Conservation (phyloP, 129 eudicot species). For the Silybum marianum region DNA sequence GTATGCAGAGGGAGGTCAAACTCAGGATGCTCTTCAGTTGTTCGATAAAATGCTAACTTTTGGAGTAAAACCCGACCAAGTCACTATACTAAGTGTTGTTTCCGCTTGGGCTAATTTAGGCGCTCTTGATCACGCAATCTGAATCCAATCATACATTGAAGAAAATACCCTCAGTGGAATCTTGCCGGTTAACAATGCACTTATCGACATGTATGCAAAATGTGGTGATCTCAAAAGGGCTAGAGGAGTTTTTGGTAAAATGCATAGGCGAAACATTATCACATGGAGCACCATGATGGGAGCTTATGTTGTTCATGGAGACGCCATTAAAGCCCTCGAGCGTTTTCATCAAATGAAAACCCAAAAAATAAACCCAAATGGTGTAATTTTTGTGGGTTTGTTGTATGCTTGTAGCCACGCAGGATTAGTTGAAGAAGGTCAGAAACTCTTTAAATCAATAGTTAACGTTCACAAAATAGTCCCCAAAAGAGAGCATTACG, state of each 20-base stretch:
- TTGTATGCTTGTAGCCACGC: slow-evolving; percentile 80
- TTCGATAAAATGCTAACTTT: too few species aligned
- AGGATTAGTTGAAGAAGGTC: slow-evolving; percentile 69
- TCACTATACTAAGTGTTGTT: slow-evolving; percentile 75
- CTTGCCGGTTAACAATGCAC: slow-evolving; percentile 65
- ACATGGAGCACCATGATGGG: slow-evolving; percentile 76
- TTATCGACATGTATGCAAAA: slow-evolving; percentile 82
- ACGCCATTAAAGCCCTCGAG: slow-evolving; percentile 50
- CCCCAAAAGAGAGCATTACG: slow-evolving; percentile 71
- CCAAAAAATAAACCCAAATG: slow-evolving; percentile 61
- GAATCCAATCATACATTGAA: slow-evolving; percentile 46
- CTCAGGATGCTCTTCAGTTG: too few species aligned
- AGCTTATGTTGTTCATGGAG: slow-evolving; percentile 70
- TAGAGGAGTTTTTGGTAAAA: slow-evolving; percentile 42
- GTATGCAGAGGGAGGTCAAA: too few species aligned
- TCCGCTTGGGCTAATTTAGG: slow-evolving; percentile 81
- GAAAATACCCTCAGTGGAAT: slow-evolving; percentile 47
- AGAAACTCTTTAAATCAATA: slow-evolving; percentile 53
- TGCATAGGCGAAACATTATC: slow-evolving; percentile 56
- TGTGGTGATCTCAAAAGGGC: slow-evolving; percentile 76
- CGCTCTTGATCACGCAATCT: slow-evolving; percentile 55
- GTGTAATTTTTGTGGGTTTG: slow-evolving; percentile 69
- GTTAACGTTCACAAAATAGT: slow-evolving; percentile 51
- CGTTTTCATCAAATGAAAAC: too few species aligned
- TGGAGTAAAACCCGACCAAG: too few species aligned